phyloP scores from a whole-genome alignment of 140 eudicot genomes.

The Senecio squalidus region DNA sequence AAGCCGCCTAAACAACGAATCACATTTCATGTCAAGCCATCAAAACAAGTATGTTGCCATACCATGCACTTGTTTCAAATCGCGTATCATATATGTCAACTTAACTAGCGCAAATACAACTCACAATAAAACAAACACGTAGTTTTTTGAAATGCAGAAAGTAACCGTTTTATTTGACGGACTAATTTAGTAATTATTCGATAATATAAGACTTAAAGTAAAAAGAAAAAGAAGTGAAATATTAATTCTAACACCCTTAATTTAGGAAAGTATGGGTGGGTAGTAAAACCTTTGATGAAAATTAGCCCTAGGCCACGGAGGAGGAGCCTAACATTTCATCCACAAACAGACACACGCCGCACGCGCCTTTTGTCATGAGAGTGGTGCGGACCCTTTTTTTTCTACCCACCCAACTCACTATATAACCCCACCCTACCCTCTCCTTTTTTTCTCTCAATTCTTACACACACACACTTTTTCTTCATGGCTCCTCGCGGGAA shows the following conservation, averaged over 20 bases:
- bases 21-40: too few relatives aligned
- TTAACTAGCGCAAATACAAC: too few relatives aligned
- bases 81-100: too few relatives aligned
- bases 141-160: too few relatives aligned
- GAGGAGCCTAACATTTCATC: conserved; percentile 35
- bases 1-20: too few relatives aligned
- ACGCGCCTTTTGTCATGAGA: conserved; percentile 35
- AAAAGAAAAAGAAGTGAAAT: background rate
- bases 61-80: too few relatives aligned
- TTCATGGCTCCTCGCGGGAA: conserved; percentile 52
- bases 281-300: conserved; percentile 48
- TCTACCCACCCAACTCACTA: conserved; percentile 21
- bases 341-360: conserved; percentile 19
- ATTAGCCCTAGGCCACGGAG: conserved; percentile 60
- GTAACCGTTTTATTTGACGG: background rate
- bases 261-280: conserved; percentile 35
- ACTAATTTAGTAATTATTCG: background rate
- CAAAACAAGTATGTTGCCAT: too few relatives aligned
- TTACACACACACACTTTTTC: background rate
- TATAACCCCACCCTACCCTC: conserved; percentile 20
- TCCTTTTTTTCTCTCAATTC: conserved; percentile 21
- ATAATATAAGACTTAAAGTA: background rate
- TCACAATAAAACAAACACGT: too few relatives aligned
- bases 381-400: conserved; percentile 21
- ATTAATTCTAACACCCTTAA: conserved; percentile 18